Base-by-base conservation (phyloP, 768 basidiomycete genomes). In the Sarcomyxa edulis region DNA sequence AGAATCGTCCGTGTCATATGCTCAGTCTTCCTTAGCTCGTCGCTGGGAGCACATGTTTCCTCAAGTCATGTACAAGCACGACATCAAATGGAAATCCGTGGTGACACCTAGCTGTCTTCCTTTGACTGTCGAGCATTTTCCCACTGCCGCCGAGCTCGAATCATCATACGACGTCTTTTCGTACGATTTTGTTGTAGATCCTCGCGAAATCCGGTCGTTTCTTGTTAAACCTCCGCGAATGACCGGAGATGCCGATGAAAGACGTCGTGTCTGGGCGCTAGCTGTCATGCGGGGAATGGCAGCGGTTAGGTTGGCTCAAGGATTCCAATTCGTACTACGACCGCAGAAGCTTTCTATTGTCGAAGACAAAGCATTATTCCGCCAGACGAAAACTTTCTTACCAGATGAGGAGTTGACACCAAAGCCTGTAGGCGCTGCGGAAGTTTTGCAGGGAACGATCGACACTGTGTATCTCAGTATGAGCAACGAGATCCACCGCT, bases 271-370 rank as follows among this genome's bases (percentile, higher is more conserved):
- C 4, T 88, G 84, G 82, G 88, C 85, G 0, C 58, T 87, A 16
- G 76, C 71, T 2, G 82, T 90, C 12, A 90, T 98, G 86, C 78
- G 84, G 19, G 91, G 88, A 23, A 94, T 98, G 87, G 89, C 89
- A 1, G 91, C 88, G 3, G 82, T 96, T 31, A 74, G 95, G 16
- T 72, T 98, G 9, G 81, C 87, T 9, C 92, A 97, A 58, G 94
- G 94, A 15, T 98, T 97, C 60, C 95, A 97, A 55, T 89, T 97
- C 50, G 78, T 96, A 15, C 64, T 93, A 12, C 69, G 71, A 16
- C 69, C 76, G 7, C 59, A 52, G 8, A 21, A 49, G 40, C 24
- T 45, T 32, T 8, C 45, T 51, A 43, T 53, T 30, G 16, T 40
- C 33, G 59, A 66, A 11, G 65, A 66, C 15, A 54, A 59, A 37